A percentile compares a stretch with the other conserved stretches of the same genome.
Evolutionary conservation across 257 asterid genomes (phyloP).

Genomic region (Knoxia roxburghii): DNA sequence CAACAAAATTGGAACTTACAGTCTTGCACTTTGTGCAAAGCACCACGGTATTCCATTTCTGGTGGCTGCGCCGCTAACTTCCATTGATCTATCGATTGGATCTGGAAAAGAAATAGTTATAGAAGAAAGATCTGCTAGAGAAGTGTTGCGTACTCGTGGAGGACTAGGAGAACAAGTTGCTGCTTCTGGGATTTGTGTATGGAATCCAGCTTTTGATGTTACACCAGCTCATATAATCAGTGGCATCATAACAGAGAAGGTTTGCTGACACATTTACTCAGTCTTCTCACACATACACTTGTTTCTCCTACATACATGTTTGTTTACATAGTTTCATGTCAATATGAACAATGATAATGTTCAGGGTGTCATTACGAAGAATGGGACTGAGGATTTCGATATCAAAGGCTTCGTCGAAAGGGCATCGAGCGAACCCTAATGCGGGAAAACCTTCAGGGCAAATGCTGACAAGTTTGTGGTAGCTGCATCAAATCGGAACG

Average conservation of each 20-base stretch:
- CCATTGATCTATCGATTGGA: conserved; percentile 62
- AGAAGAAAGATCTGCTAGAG: conserved; percentile 90
- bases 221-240: conserved; percentile 77
- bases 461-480: not conserved
- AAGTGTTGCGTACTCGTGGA: conserved; percentile 66
- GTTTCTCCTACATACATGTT: not conserved
- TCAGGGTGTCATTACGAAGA: conserved; percentile 79
- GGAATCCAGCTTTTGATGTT: conserved; percentile 98
- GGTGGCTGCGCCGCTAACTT: conserved; percentile 94
- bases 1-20: conserved; percentile 95
- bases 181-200: conserved; percentile 87
- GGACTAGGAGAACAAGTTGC: conserved; percentile 94
- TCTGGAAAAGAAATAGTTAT: conserved; percentile 78
- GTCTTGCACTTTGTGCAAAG: conserved; percentile 74
- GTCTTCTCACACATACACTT: not conserved
- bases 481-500: not conserved
- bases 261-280: not conserved
- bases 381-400: conserved; percentile 52
- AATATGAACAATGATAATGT: conserved; percentile 8
- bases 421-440: conserved; percentile 13
- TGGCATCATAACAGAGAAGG: conserved; percentile 89
- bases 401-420: conserved; percentile 41
- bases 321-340: not conserved
- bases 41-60: conserved; percentile 81
- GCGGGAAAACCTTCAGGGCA: not conserved